Evolutionary conservation across 805 yeast species (phyloP), one percentile per base, ranked within the genome.

Genomic region (Ogataea haglerorum): DNA sequence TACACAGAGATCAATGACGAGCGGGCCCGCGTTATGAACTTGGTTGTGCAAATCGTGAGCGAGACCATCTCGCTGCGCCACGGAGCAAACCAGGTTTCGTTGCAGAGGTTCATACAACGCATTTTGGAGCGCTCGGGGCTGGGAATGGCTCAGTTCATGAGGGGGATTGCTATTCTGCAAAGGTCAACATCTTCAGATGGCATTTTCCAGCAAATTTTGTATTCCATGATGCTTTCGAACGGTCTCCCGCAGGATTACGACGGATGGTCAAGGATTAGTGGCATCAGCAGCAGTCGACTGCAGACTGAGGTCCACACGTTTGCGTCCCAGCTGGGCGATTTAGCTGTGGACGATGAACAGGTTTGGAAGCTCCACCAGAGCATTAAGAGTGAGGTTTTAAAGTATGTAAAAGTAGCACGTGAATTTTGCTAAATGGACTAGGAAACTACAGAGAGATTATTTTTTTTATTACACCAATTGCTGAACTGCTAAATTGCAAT

Each of bases 361-460:
- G 30, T 34, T 29, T 22, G 10, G 8, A 14, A 23, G 14, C 30
- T 40, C 15, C 34, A 40, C 26, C 30, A 30, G 21, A 34, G 27
- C 24, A 23, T 40, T 9, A 40, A 23, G 29, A 18, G 22, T 13
- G 35, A 40, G 35, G 43, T 40, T 13, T 29, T 34, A 30, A 40
- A 40, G 35, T 40, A 40, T 30, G 38, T 40, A 34, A 40, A 40
- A 40, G 15, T 40, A 18, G 42, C 42, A 40, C 43, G 35, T 40
- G 43, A 40, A 15, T 34, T 24, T 23, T 34, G 32, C 38, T 34
- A 40, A 34, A 16, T 17, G 29, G 34, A 29, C 18, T 16, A 10
- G 13, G 21, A 25, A 13, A 4, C 17, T 12, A 16, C 10, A 21
- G 28, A 19, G 7, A 19, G 21, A 19, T 6, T 10, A 4, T 36